Conservation (phyloP, 352 stramenopile species). For the Phytopythium mirpurense region DNA sequence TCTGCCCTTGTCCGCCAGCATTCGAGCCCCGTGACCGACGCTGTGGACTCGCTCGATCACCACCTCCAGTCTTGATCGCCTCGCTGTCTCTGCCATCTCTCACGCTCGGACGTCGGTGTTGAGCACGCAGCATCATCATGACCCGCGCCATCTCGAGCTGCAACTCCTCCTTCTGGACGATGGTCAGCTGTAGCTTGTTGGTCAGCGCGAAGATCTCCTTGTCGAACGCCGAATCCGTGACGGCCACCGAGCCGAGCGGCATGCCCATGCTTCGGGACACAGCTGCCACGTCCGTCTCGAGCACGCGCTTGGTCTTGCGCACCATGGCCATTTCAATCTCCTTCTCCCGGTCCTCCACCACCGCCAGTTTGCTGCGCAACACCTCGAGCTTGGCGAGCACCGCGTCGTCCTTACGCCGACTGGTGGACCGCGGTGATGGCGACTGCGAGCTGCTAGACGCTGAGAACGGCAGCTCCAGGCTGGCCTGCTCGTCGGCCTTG, state of each 20-base stretch:
- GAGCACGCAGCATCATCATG: slow-evolving; percentile 30
- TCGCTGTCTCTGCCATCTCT: neutral
- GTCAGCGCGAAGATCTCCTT: slow-evolving; percentile 77
- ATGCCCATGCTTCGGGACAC: slow-evolving; percentile 9
- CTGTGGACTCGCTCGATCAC: neutral
- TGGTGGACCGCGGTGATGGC: neutral
- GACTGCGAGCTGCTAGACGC: neutral
- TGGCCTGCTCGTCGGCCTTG: slow-evolving; percentile 9
- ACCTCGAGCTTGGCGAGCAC: slow-evolving; percentile 31
- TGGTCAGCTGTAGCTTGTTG: slow-evolving; percentile 66
- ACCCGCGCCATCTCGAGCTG: slow-evolving; percentile 63
- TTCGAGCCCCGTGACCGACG: slow-evolving; percentile 8
- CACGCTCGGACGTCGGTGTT: neutral
- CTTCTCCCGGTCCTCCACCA: slow-evolving; percentile 59
- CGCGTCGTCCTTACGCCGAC: neutral
- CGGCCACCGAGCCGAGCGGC: slow-evolving; percentile 16
- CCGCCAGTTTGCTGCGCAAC: slow-evolving; percentile 47
- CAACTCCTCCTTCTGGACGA: slow-evolving; percentile 74
- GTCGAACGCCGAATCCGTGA: slow-evolving; percentile 41
- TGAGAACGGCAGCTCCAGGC: neutral
- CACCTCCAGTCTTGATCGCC: neutral
- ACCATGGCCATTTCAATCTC: slow-evolving; percentile 72
- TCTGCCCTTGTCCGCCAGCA: slow-evolving; percentile 2
- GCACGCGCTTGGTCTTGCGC: slow-evolving; percentile 61
- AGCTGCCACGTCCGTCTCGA: slow-evolving; percentile 15